Percentiles rank a stretch among this genome's conserved stretches.
These are phyloP conservation scores for Aspergillus carbonarius DNA, from an alignment of 2,329 filamentous ascomycete species.

Conservation along the genomic window DNA sequence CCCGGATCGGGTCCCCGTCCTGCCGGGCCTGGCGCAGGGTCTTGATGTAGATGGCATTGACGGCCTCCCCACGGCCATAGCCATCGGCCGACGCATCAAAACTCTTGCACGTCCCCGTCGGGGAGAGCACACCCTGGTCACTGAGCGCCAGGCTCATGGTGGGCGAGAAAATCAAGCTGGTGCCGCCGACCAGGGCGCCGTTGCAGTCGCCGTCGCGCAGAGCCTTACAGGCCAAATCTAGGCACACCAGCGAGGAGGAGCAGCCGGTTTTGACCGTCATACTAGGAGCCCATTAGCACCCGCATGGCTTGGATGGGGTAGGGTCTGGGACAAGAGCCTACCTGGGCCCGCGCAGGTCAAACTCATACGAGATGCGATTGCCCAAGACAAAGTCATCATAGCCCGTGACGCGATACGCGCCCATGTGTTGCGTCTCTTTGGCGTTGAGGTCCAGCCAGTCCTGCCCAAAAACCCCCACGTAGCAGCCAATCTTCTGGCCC, in stretches of 20 bases:
- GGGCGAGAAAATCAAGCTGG: constrained; percentile 34
- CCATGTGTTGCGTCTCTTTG: constrained; percentile 18
- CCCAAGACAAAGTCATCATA: constrained; percentile 11
- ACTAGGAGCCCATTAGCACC: constrained; percentile 17
- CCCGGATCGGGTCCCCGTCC: constrained; percentile 30
- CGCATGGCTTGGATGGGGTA: too few species aligned
- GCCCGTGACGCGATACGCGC: constrained; percentile 10
- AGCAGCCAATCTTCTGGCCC: constrained; percentile 33
- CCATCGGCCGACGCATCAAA: constrained; percentile 31
- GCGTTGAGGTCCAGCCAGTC: constrained; percentile 25
- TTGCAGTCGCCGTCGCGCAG: constrained; percentile 2
- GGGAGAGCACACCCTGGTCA: constrained; percentile 35
- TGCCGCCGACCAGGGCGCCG: constrained; percentile 33
- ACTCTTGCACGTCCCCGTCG: constrained; percentile 23
- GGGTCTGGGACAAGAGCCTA: not conserved
- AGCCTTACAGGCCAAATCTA: constrained; percentile 32
- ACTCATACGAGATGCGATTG: constrained; percentile 14
- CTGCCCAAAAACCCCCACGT: constrained; percentile 24
- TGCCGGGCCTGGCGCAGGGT: constrained; percentile 26
- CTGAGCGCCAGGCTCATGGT: constrained; percentile 25
- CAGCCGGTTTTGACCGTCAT: constrained; percentile 39
- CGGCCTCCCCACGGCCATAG: constrained; percentile 32
- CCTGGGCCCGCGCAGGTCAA: constrained; percentile 10
- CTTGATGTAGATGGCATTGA: constrained; percentile 32
- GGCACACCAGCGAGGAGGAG: constrained; percentile 31